Conservation (phyloP, 129 eudicot genomes). For the Mikania micrantha region DNA sequence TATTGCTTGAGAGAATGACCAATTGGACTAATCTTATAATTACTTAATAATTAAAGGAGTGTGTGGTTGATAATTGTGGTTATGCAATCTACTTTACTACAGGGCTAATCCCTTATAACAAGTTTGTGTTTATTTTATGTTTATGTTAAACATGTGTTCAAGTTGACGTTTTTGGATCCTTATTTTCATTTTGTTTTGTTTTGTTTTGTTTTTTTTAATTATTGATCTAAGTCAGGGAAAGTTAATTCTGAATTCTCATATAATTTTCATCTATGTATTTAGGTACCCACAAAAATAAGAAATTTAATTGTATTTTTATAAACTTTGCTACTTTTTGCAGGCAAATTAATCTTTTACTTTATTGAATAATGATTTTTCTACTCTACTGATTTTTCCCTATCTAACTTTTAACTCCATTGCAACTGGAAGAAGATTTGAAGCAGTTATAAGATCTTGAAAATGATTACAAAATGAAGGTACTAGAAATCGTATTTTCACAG, state of each 20-base stretch:
- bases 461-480: slow-evolving; percentile 97
- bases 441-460: slow-evolving; percentile 96
- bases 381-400: slow-evolving; percentile 61
- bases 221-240: slow-evolving; percentile 62
- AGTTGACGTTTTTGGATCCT: background rate
- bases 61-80: slow-evolving; percentile 80
- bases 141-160: background rate
- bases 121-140: slow-evolving; percentile 51
- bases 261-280: slow-evolving; percentile 90
- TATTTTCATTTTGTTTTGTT: background rate
- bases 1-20: too few relatives aligned
- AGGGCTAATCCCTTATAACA: slow-evolving; percentile 84
- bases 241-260: slow-evolving; percentile 75
- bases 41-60: too few relatives aligned
- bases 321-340: background rate
- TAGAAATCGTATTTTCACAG: background rate
- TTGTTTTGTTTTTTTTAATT: background rate
- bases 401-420: slow-evolving; percentile 83
- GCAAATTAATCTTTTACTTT: background rate
- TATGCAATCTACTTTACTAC: slow-evolving; percentile 90
- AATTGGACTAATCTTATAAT: too few relatives aligned
- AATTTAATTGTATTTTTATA: background rate
- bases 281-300: slow-evolving; percentile 49
- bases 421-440: slow-evolving; percentile 96
- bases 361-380: slow-evolving; percentile 82